phyloP scores from a whole-genome alignment of 2,329 filamentous ascomycete species.

The Microthyrium microscopicum region DNA sequence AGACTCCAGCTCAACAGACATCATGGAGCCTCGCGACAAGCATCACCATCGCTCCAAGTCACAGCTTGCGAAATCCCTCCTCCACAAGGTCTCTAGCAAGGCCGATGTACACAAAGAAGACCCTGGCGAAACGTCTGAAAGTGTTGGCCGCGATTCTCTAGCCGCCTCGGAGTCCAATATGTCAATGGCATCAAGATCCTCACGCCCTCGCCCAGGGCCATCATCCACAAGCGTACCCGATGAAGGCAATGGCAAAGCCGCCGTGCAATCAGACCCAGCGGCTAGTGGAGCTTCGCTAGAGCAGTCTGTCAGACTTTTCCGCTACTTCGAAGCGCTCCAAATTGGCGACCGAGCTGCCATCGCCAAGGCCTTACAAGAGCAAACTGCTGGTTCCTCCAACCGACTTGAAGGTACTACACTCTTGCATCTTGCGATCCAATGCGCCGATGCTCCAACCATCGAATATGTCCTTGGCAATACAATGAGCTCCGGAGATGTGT shows the following conservation, averaged over 20 bases:
- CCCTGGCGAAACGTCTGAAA: neutral
- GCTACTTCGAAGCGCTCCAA: constrained; percentile 80
- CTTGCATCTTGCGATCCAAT: constrained; percentile 86
- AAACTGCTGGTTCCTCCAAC: constrained; percentile 15
- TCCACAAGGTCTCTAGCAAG: constrained; percentile 35
- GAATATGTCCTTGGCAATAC: constrained; percentile 74
- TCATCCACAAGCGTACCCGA: constrained; percentile 18
- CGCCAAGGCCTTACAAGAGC: constrained; percentile 65
- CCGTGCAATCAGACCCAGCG: constrained; percentile 13
- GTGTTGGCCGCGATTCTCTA: too few species aligned
- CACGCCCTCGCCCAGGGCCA: constrained; percentile 15
- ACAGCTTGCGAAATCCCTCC: constrained; percentile 34
- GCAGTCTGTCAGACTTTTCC: constrained; percentile 86
- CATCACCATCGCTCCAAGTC: constrained; percentile 39
- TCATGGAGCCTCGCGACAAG: constrained; percentile 8
- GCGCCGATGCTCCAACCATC: constrained; percentile 79
- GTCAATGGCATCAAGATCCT: neutral
- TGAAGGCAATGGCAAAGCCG: constrained; percentile 10
- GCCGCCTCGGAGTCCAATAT: neutral
- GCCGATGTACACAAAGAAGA: constrained; percentile 20
- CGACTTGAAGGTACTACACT: constrained; percentile 61
- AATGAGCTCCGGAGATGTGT: constrained; percentile 30
- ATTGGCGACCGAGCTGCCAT: constrained; percentile 85
- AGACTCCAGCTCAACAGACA: too few species aligned
- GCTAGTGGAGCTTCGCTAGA: constrained; percentile 42